A percentile compares a stretch with the other conserved stretches of the same genome.
These are phyloP conservation scores for Teunomyces funiuensis DNA, from an alignment of 805 yeast species.

Conservation along the genomic window DNA sequence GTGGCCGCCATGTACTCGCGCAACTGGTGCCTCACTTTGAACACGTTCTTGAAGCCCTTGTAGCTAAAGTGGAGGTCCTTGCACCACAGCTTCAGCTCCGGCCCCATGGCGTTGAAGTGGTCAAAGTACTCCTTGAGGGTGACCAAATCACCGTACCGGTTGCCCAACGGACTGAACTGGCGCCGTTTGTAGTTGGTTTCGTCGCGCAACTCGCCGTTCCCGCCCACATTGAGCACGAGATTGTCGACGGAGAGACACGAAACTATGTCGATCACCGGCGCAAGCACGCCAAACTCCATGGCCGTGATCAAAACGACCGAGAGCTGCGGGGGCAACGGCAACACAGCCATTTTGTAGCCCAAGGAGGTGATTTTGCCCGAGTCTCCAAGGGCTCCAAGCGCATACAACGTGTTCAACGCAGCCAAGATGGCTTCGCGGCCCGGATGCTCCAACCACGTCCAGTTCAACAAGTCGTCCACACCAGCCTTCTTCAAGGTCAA, in stretches of 20 bases:
- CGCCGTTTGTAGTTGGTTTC: constrained; percentile 77
- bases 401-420: constrained; percentile 75
- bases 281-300: constrained; percentile 53
- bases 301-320: constrained; percentile 83
- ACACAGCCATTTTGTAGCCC: constrained; percentile 83
- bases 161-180: constrained; percentile 68
- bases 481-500: constrained; percentile 81
- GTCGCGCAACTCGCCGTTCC: constrained; percentile 72
- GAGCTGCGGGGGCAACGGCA: constrained; percentile 91
- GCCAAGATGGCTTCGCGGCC: constrained; percentile 72
- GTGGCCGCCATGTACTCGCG: constrained; percentile 60
- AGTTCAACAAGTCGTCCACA: constrained; percentile 76
- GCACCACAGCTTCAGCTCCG: constrained; percentile 83
- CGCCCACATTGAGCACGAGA: constrained; percentile 67
- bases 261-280: constrained; percentile 80
- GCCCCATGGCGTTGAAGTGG: constrained; percentile 38
- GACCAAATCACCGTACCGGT: constrained; percentile 76
- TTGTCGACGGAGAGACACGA: constrained; percentile 94
- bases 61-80: constrained; percentile 69
- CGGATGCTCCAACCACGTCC: constrained; percentile 94
- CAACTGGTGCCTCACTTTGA: constrained; percentile 74
- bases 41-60: constrained; percentile 78
- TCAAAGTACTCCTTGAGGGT: constrained; percentile 78
- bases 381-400: constrained; percentile 77
- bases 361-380: constrained; percentile 71